Conservation (phyloP, 805 yeast genomes). For the Barnettozyma populi region DNA sequence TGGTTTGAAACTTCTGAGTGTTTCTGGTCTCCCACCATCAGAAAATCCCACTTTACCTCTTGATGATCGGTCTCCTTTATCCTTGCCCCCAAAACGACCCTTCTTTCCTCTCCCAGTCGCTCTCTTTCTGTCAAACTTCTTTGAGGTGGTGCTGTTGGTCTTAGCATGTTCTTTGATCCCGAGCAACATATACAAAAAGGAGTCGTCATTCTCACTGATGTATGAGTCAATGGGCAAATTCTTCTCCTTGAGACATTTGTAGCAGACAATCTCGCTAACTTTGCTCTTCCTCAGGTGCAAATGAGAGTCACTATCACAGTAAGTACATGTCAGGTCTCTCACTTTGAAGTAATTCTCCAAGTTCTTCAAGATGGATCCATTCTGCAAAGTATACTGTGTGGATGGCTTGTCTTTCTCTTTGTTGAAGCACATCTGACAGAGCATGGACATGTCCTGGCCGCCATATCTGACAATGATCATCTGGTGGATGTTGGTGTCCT, state of each 20-base stretch:
- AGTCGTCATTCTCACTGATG: constrained; percentile 42
- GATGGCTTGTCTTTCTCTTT: constrained; percentile 41
- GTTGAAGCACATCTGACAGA: constrained; percentile 41
- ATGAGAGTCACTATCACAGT: constrained; percentile 38
- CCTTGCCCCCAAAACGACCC: constrained; percentile 13
- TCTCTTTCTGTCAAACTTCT: constrained; percentile 25
- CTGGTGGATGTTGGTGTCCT: constrained; percentile 47
- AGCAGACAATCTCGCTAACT: constrained; percentile 34
- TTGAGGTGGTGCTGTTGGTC: constrained; percentile 1
- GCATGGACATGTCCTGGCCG: constrained; percentile 46
- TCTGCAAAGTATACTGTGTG: constrained; percentile 44
- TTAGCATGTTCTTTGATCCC: constrained; percentile 39
- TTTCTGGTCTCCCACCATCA: constrained; percentile 22
- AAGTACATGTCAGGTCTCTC: constrained; percentile 44
- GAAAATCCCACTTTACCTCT: constrained; percentile 11
- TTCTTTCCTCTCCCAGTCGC: constrained; percentile 32
- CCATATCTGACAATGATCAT: constrained; percentile 47
- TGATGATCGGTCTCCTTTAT: constrained; percentile 15
- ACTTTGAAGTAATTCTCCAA: constrained; percentile 43
- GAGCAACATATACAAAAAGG: constrained; percentile 40
- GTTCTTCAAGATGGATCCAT: constrained; percentile 50
- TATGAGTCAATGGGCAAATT: constrained; percentile 17
- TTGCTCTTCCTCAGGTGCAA: constrained; percentile 31
- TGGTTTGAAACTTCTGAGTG: constrained; percentile 35
- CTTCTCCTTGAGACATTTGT: constrained; percentile 33